Base-by-base conservation (phyloP, 108 stramenopile species). In the Bacterosira constricta region DNA sequence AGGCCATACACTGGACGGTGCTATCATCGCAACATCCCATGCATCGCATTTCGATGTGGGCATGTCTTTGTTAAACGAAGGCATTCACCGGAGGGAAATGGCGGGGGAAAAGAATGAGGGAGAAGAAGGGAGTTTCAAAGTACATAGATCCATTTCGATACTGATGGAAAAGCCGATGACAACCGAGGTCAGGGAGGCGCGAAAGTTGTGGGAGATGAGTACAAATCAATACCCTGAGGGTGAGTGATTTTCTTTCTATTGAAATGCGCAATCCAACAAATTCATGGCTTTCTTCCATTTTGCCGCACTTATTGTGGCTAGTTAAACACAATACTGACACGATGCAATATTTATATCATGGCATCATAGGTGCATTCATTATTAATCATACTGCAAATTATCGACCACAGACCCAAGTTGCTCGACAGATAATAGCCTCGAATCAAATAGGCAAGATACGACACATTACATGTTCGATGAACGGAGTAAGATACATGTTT, bases 111-210 rank as follows among this genome's bases (percentile, higher is more conserved):
- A 62, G 30, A 46, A 60, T 11, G 52, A 75, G 36, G 60, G 66
- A 52, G 51, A 50, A 42, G 64, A 52, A 15, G 63, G 72, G 8
- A 18, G 25, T 51, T 51, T 23, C 30, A 66, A 60, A 61, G 42
- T 27, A 2, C 55, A 81, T 36, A 70, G 78, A 58, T 63, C 71
- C 6, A 51, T 88, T 34, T 74, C 84, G 72, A 86, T 92, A 26
- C 60, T 92, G 39, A 86, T 89, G 86, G 90, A 92, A 68, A 92
- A 92, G 56, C 90, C 90, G 30, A 88, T 92, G 88, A 86, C 85
- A 18, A 89, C 88, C 6, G 63, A 76, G 53, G 73, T 91, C 7
- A 53, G 69, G 2, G 88, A 89, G 52, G 90, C 88, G 1, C 51
- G 59, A 12, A 56, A 59, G 18, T 42, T 92, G 60, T 75, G 66